Conservation (phyloP, 345 rosid species). For the Eucalyptus regnans region DNA sequence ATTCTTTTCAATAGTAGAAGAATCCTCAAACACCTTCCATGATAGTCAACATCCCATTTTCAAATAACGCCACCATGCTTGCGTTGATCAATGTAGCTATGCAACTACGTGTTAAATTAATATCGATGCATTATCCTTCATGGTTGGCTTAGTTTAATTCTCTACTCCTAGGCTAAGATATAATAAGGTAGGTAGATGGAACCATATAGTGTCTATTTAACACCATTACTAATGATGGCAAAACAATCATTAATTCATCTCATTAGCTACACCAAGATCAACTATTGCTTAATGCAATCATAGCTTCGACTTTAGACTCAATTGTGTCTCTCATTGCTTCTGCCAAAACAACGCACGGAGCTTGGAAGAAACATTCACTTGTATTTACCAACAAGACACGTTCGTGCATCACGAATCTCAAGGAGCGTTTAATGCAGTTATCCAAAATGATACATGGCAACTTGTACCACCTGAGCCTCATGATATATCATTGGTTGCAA, state of each 20-base stretch:
- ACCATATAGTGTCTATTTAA: neutral
- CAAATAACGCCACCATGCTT: neutral
- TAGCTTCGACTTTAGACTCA: fast-evolving
- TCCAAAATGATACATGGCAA: neutral
- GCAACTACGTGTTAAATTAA: fast-evolving
- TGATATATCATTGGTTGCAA: no score
- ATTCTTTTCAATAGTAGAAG: neutral
- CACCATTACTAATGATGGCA: neutral
- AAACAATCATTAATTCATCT: neutral
- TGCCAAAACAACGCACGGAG: neutral
- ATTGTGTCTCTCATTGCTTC: neutral
- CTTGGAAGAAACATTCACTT: fast-evolving
- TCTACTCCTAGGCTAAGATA: fast-evolving
- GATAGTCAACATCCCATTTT: fast-evolving
- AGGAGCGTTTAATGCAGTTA: fast-evolving
- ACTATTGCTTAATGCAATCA: fast-evolving
- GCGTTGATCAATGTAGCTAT: neutral
- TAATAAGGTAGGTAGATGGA: fast-evolving
- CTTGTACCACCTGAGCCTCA: fast-evolving
- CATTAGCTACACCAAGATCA: neutral
- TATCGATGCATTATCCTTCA: neutral
- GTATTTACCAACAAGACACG: neutral
- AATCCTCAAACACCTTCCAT: neutral
- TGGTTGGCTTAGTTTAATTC: neutral
- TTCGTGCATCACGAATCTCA: fast-evolving